A percentile compares a stretch with the other conserved stretches of the same genome.
These are phyloP conservation scores for Moesziomyces aphidis DNA, from an alignment of 1,284 basidiomycete species.

Conservation along the genomic window DNA sequence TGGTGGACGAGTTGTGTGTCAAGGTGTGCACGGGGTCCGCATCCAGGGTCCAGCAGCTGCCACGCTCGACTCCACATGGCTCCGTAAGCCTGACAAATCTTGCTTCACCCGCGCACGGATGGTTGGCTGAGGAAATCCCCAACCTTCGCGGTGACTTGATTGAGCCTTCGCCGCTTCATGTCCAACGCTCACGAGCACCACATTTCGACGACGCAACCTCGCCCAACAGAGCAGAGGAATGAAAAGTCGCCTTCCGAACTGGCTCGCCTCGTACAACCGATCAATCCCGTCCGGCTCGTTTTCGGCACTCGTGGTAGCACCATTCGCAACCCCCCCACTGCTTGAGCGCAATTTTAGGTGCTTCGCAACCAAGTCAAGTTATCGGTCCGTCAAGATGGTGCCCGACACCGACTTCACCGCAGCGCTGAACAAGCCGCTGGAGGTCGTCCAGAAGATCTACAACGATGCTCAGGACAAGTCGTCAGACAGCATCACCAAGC, in stretches of 20 bases:
- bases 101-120: no score
- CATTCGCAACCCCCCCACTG: background rate
- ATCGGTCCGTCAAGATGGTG: slow-evolving; percentile 33
- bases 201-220: background rate
- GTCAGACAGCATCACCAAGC: slow-evolving; percentile 26
- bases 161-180: background rate
- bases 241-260: background rate
- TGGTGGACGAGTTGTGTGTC: no score
- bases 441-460: slow-evolving; percentile 46
- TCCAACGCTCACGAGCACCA: background rate
- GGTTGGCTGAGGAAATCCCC: background rate
- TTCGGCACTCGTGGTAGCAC: background rate
- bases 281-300: background rate
- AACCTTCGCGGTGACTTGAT: background rate
- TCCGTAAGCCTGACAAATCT: no score
- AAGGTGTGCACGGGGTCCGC: no score
- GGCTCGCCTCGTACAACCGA: background rate
- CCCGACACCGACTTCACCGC: slow-evolving; percentile 50
- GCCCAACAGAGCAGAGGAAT: background rate
- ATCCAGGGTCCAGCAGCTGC: no score
- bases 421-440: slow-evolving; percentile 45
- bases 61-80: no score
- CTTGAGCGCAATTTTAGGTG: background rate
- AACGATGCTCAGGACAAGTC: slow-evolving; percentile 35
- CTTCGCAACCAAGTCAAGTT: background rate